phyloP scores from a whole-genome alignment of 352 stramenopile species.

The Pseudoperonospora humuli region DNA sequence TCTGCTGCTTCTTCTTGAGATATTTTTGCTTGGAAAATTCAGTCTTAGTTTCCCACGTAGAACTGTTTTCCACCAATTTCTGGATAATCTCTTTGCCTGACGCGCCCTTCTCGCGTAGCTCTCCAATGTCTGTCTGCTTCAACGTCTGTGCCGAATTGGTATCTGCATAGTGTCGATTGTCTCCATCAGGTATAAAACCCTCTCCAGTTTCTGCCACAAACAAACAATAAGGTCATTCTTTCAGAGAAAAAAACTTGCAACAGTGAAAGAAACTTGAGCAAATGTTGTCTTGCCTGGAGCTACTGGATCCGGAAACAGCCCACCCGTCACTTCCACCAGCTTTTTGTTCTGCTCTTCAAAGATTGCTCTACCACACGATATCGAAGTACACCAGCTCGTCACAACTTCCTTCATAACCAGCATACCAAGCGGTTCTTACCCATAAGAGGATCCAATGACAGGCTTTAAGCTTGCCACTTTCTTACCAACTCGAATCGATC shows the following conservation, averaged over 20 bases:
- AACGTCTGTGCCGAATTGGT: slow-evolving; percentile 83
- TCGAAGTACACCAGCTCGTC: background rate
- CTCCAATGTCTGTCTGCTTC: slow-evolving; percentile 54
- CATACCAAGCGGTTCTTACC: slow-evolving; percentile 19
- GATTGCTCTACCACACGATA: slow-evolving; percentile 33
- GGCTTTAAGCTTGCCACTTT: slow-evolving; percentile 60
- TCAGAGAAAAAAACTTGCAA: background rate
- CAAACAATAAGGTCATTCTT: background rate
- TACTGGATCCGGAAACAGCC: slow-evolving; percentile 76
- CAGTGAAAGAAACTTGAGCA: background rate
- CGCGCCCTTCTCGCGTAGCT: slow-evolving; percentile 57
- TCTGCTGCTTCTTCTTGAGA: slow-evolving; percentile 92
- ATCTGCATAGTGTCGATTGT: slow-evolving; percentile 82
- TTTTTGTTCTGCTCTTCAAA: slow-evolving; percentile 84
- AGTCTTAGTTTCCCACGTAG: slow-evolving; percentile 92
- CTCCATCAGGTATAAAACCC: slow-evolving; percentile 57
- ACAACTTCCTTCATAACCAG: background rate
- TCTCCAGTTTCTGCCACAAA: slow-evolving; percentile 61
- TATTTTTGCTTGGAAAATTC: slow-evolving; percentile 97
- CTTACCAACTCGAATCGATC: slow-evolving; percentile 75
- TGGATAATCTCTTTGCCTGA: slow-evolving; percentile 86
- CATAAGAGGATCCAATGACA: slow-evolving; percentile 67
- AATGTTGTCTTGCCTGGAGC: slow-evolving; percentile 37
- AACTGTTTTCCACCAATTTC: slow-evolving; percentile 91
- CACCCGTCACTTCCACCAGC: slow-evolving; percentile 57